These are phyloP conservation scores for Bolboschoenus planiculmis DNA, from an alignment of 176 grass and related monocot species.

Conservation along the genomic window DNA sequence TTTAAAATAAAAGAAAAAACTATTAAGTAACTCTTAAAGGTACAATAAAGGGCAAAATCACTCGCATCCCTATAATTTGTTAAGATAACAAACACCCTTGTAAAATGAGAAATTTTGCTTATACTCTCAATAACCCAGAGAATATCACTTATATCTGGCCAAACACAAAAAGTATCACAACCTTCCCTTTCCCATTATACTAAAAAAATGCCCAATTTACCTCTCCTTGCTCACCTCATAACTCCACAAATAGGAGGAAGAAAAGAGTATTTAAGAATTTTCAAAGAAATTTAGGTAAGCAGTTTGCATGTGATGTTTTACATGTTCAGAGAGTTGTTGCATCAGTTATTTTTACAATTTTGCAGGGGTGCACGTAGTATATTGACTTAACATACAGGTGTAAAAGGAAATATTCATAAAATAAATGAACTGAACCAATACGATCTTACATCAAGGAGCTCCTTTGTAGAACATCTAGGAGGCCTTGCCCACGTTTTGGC, in stretches of 20 bases:
- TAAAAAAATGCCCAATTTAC: background rate
- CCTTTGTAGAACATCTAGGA: constrained; percentile 66
- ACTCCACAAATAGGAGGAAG: background rate
- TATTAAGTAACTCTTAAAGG: constrained; percentile 5
- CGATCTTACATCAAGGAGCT: constrained; percentile 73
- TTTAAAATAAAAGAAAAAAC: constrained; percentile 26
- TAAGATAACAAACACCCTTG: constrained; percentile 6
- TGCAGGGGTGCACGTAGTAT: background rate
- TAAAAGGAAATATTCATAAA: background rate
- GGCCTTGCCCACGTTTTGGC: constrained; percentile 62
- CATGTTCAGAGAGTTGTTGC: background rate
- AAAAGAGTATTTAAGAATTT: background rate
- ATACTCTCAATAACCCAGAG: background rate
- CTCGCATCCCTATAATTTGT: background rate
- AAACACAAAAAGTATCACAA: background rate
- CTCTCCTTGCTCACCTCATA: background rate
- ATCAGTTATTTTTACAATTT: background rate
- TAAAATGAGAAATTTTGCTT: background rate
- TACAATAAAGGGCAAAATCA: background rate
- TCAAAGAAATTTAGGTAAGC: background rate
- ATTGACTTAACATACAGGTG: background rate
- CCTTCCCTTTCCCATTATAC: constrained; percentile 11
- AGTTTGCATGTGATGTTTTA: constrained; percentile 8
- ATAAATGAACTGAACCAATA: background rate
- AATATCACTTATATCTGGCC: background rate